phyloP scores from a whole-genome alignment of 345 rosid species.

The Citrus mangshanensis region DNA sequence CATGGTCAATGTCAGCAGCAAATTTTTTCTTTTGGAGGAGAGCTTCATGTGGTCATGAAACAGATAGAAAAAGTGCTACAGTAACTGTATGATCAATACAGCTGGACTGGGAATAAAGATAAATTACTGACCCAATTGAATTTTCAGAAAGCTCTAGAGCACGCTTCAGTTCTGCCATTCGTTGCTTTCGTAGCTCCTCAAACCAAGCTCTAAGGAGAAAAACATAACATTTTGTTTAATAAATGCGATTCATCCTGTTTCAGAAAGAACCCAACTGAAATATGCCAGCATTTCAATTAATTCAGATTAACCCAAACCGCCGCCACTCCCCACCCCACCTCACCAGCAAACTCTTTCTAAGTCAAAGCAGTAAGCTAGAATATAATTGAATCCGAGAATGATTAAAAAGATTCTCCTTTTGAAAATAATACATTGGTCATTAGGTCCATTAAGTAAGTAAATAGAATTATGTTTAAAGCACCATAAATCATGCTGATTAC shows the following conservation, averaged over 20 bases:
- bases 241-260: background rate
- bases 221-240: constrained; percentile 3
- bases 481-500: background rate
- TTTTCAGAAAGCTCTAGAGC: constrained; percentile 67
- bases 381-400: background rate
- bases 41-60: background rate
- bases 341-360: background rate
- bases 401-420: background rate
- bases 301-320: background rate
- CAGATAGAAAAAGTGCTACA: background rate
- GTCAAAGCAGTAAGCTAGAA: background rate
- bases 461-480: background rate
- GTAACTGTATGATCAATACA: constrained; percentile 3
- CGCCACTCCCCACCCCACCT: too few relatives aligned
- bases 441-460: background rate
- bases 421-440: background rate
- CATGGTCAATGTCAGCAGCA: background rate
- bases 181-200: constrained; percentile 79
- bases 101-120: background rate
- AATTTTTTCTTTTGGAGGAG: background rate
- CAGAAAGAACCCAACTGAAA: background rate
- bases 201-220: constrained; percentile 61
- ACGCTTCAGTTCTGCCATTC: constrained; percentile 67
- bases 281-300: constrained; percentile 3
- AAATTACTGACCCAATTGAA: constrained; percentile 69